Conservation (phyloP, 2,329 filamentous ascomycete species). For the Aspergillus sp. region DNA sequence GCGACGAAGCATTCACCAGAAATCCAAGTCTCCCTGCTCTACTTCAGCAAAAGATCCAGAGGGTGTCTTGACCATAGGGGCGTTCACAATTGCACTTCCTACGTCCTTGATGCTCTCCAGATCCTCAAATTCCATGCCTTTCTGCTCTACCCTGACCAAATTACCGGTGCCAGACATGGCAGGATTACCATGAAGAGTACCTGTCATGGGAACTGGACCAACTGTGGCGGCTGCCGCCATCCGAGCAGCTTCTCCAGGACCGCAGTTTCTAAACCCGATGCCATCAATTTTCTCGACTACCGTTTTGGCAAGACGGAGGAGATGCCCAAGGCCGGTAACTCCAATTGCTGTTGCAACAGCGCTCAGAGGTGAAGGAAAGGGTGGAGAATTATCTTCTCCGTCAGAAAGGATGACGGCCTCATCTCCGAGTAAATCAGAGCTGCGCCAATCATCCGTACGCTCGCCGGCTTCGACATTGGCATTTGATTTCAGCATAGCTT, state of each 20-base stretch:
- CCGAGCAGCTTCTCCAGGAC: slow-evolving; percentile 1
- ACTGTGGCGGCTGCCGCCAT: not conserved
- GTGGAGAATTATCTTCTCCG: not conserved
- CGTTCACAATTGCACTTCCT: slow-evolving; percentile 7
- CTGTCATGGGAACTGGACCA: not conserved
- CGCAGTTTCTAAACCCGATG: slow-evolving; percentile 27
- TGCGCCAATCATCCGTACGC: slow-evolving; percentile 24
- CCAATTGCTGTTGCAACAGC: slow-evolving; percentile 23
- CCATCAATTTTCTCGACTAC: slow-evolving; percentile 35
- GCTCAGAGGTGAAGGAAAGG: not conserved
- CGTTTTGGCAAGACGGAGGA: slow-evolving; percentile 25
- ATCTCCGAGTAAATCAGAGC: not conserved
- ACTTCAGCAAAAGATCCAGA: not conserved
- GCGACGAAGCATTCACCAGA: too few species aligned
- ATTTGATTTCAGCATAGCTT: slow-evolving; percentile 12
- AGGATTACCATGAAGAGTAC: not conserved
- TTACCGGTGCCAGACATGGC: not conserved
- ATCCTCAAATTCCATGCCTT: slow-evolving; percentile 10
- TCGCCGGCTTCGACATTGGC: slow-evolving; percentile 25
- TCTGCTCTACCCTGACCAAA: slow-evolving; percentile 1
- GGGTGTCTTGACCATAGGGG: not conserved
- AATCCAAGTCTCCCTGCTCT: too few species aligned
- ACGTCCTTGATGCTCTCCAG: slow-evolving; percentile 16
- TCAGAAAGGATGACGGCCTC: not conserved
- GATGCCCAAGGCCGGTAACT: slow-evolving; percentile 17